Conservation (phyloP, 768 basidiomycete species). For the Pisolithus sp. region DNA sequence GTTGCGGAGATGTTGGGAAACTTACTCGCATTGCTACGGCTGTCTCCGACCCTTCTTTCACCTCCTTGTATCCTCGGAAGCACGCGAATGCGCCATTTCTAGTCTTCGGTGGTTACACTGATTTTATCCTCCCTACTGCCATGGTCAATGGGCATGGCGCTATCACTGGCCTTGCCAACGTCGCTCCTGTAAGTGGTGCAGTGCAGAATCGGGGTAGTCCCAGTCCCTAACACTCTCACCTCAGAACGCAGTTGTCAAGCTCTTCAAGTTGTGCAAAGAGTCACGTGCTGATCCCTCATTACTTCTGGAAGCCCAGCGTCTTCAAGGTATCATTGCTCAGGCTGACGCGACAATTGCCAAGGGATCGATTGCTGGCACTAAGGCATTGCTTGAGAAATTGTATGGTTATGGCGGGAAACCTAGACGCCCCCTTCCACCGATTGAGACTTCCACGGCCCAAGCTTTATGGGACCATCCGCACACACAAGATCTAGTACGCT, state of each 20-base stretch:
- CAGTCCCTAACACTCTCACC: conserved; percentile 2
- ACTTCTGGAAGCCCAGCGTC: conserved; percentile 59
- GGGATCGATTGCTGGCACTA: conserved; percentile 76
- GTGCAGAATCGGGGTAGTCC: conserved; percentile 1
- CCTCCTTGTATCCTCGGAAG: conserved; percentile 58
- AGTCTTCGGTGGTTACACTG: conserved; percentile 79
- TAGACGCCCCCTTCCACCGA: conserved; percentile 71
- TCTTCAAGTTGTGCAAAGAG: conserved; percentile 57
- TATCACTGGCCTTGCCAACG: conserved; percentile 83
- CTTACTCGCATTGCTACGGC: conserved; percentile 74
- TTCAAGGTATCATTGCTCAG: conserved; percentile 77
- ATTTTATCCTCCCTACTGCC: conserved; percentile 71
- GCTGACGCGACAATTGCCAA: conserved; percentile 79
- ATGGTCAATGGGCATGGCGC: conserved; percentile 79
- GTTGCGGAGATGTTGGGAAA: conserved; percentile 90
- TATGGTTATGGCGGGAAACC: conserved; percentile 79
- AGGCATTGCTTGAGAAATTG: conserved; percentile 65
- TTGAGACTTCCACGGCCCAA: conserved; percentile 46
- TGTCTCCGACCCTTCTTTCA: conserved; percentile 53
- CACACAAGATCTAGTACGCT: conserved; percentile 56
- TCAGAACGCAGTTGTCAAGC: conserved; percentile 51
- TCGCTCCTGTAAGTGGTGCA: conserved; percentile 55
- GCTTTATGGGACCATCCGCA: conserved; percentile 70
- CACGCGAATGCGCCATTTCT: conserved; percentile 65
- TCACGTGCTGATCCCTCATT: conserved; percentile 48